A percentile compares a stretch with the other conserved stretches of the same genome.
Evolutionary conservation across 768 basidiomycete species (phyloP).

Genomic region (Neoboletus brunneissimus): DNA sequence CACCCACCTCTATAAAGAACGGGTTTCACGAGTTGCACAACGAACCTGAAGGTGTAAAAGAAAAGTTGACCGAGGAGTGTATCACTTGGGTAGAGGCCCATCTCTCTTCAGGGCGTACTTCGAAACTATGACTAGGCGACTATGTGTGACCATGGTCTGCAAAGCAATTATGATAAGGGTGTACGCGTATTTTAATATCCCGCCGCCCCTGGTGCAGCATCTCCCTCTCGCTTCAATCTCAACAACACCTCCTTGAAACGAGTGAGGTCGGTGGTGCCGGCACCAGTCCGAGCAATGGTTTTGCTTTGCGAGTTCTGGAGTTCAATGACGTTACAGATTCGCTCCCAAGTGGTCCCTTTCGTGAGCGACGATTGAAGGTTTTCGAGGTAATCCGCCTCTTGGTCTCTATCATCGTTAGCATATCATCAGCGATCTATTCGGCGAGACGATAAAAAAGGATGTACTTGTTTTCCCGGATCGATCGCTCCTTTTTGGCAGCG

Average conservation of each 20-base stretch:
- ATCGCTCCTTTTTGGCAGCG: slow-evolving; percentile 81
- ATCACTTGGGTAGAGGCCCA: slow-evolving; percentile 45
- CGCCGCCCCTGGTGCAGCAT: slow-evolving; percentile 86
- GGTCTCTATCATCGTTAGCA: slow-evolving; percentile 55
- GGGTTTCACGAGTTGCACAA: slow-evolving; percentile 75
- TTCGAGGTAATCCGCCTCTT: slow-evolving; percentile 78
- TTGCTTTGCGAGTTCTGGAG: slow-evolving; percentile 98
- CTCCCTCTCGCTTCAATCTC: slow-evolving; percentile 85
- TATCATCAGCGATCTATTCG: not conserved
- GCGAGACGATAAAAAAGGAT: not conserved
- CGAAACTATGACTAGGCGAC: slow-evolving; percentile 21
- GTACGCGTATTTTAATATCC: slow-evolving; percentile 61
- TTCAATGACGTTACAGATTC: slow-evolving; percentile 82
- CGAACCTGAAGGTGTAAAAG: slow-evolving; percentile 67
- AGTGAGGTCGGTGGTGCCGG: slow-evolving; percentile 84
- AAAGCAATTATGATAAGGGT: slow-evolving; percentile 4
- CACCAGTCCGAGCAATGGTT: slow-evolving; percentile 81
- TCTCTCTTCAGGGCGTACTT: slow-evolving; percentile 13
- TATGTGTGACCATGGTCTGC: not conserved
- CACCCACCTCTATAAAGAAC: slow-evolving; percentile 39
- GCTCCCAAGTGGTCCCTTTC: slow-evolving; percentile 92
- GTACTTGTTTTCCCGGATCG: slow-evolving; percentile 94
- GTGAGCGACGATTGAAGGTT: slow-evolving; percentile 74
- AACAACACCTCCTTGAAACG: slow-evolving; percentile 93
- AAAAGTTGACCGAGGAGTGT: slow-evolving; percentile 54